Base-by-base conservation (phyloP, 441 rosid species). In the Brassica hybrid region DNA sequence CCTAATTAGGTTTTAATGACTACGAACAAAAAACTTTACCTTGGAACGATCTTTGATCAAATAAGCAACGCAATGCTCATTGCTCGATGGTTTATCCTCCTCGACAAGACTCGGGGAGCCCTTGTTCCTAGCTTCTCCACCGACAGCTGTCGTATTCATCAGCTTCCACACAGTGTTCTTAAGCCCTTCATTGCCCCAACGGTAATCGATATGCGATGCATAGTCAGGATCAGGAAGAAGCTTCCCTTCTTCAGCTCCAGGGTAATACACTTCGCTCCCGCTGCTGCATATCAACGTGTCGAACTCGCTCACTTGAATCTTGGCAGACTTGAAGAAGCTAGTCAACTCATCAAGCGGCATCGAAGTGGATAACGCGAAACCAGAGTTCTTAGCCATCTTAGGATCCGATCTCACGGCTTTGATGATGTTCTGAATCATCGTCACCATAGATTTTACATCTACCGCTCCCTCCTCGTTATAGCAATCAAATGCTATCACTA, bases 241-340 rank as follows among this genome's bases (percentile, higher is more conserved):
- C 84, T 86, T 91, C 27, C 98, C 92, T 1, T 85, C 88, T 79
- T 82, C 97, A 48, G 82, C 71, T 30, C 94, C 96, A 0, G 98
- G 99, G 67, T 95, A 95, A 80, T 93, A 95, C 50, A 95, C 83
- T 84, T 93, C 96, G 25, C 99, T 86, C 32, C 98, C 99, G 17
- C 99, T 95, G 83, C 95, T 88, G 74, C 99, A 95, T 56, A 93
- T 89, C 84, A 95, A 74, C 63, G 98, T 91, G 77, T 95, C 99
- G 63, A 95, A 95, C 48, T 91, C 95, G 1, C 83, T 89, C 38
- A 81, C 89, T 70, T 89, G 94, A 82, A 95, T 83, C 85, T 83
- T 88, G 34, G 86, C 88, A 11, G 91, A 88, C 70, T 83, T 84
- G 72, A 95, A 82, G 78, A 95, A 89, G 6, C 77, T 82, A 61